phyloP scores from a whole-genome alignment of 306 rosid species.

The Vicia villosa region DNA sequence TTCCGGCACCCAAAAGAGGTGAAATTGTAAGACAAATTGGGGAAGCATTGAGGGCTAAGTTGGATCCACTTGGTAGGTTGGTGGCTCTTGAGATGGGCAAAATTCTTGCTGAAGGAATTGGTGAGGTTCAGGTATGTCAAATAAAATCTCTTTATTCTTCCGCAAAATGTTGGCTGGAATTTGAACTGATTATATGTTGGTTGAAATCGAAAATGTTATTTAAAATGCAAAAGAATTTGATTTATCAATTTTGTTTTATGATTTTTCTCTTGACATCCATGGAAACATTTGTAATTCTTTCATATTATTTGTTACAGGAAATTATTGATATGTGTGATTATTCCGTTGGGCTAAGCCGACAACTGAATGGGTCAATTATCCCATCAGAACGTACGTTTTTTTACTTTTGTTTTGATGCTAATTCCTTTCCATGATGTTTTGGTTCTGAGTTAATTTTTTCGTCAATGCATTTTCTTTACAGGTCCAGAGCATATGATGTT shows the following conservation, averaged over 20 bases:
- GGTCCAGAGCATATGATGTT: slow-evolving; percentile 97
- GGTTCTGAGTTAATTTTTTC: slow-evolving; percentile 16
- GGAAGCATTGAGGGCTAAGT: slow-evolving; percentile 81
- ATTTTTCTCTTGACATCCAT: too few species aligned
- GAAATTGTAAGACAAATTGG: slow-evolving; percentile 97
- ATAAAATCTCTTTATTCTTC: slow-evolving; percentile 17
- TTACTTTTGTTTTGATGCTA: slow-evolving; percentile 3
- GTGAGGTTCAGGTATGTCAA: slow-evolving; percentile 86
- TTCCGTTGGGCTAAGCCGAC: slow-evolving; percentile 93
- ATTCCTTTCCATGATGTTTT: slow-evolving; percentile 27
- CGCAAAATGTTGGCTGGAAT: not conserved
- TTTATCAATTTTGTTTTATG: not conserved
- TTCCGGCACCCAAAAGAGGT: slow-evolving; percentile 95
- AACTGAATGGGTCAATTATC: slow-evolving; percentile 80
- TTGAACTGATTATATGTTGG: not conserved
- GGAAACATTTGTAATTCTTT: not conserved
- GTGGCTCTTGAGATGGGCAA: slow-evolving; percentile 97
- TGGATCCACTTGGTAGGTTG: slow-evolving; percentile 80
- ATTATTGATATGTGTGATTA: slow-evolving; percentile 97
- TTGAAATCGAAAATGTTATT: not conserved
- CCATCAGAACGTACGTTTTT: slow-evolving; percentile 93
- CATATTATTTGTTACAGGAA: slow-evolving; percentile 59
- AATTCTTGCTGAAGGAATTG: slow-evolving; percentile 95
- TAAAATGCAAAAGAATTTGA: not conserved
- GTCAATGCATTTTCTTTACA: too few species aligned